Percentiles rank a stretch among this genome's conserved stretches.
Evolutionary conservation across 148 eudicot genomes (phyloP).

Genomic region (Drosera capensis): DNA sequence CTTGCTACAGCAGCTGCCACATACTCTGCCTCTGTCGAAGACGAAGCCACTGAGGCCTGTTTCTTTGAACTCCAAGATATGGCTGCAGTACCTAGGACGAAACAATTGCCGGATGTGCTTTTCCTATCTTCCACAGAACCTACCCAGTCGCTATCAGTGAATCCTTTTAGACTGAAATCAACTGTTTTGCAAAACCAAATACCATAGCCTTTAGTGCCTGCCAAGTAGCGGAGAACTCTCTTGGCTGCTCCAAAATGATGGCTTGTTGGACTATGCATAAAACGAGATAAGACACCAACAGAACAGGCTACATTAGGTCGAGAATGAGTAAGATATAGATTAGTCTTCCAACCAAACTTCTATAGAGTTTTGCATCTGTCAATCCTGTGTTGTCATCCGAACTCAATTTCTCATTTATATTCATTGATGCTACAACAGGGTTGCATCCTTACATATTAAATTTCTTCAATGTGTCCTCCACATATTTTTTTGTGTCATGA

Average conservation of each 20-base stretch:
- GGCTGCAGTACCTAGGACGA: not conserved
- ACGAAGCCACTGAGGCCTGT: not conserved
- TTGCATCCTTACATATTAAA: not conserved
- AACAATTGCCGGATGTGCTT: not conserved
- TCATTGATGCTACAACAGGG: not conserved
- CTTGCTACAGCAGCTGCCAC: too few species aligned
- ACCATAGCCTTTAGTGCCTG: too few species aligned
- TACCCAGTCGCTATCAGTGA: constrained; percentile 2
- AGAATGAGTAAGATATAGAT: too few species aligned
- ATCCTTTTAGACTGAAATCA: not conserved
- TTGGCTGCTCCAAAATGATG: too few species aligned
- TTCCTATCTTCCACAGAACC: not conserved
- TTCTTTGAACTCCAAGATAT: not conserved
- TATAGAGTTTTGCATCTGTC: not conserved
- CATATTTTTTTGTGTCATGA: too few species aligned
- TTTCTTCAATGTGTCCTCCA: too few species aligned
- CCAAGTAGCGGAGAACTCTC: too few species aligned
- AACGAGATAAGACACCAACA: too few species aligned
- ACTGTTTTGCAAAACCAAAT: too few species aligned
- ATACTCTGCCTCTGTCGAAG: too few species aligned
- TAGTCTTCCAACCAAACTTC: not conserved
- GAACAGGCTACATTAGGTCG: too few species aligned
- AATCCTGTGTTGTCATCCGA: not conserved
- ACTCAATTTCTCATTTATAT: constrained; percentile 1
- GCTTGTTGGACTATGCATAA: too few species aligned